Conservation (phyloP, 139 green algal species). For the Asterochloris erici region DNA sequence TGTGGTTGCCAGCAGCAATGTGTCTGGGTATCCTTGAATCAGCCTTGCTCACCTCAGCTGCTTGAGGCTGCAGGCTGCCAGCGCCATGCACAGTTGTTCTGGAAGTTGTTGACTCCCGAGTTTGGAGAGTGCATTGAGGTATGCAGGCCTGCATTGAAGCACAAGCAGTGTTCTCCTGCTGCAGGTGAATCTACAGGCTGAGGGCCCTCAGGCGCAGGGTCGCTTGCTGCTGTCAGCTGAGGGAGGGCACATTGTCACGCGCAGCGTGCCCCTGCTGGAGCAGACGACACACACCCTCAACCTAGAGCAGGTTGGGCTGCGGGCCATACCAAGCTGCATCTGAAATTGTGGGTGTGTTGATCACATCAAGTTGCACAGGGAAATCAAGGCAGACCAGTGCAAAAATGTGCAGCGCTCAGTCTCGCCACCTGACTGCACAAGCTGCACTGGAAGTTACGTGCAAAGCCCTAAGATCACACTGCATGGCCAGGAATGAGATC, state of each 20-base stretch:
- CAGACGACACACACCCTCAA: conserved; percentile 36
- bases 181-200: conserved; percentile 43
- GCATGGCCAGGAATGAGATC: too few relatives aligned
- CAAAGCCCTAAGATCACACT: too few relatives aligned
- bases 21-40: too few relatives aligned
- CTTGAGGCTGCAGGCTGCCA: too few relatives aligned
- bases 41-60: too few relatives aligned
- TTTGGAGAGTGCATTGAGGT: too few relatives aligned
- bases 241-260: conserved; percentile 43
- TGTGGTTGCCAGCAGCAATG: too few relatives aligned
- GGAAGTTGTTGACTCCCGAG: too few relatives aligned
- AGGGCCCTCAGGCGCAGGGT: conserved; percentile 18
- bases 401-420: not conserved
- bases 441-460: too few relatives aligned
- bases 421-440: too few relatives aligned
- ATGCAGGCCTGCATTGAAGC: too few relatives aligned
- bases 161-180: conserved; percentile 40
- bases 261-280: conserved; percentile 14
- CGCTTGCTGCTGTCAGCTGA: conserved; percentile 61
- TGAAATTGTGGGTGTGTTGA: not conserved
- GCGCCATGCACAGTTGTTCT: too few relatives aligned
- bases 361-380: not conserved
- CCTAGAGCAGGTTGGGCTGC: conserved; percentile 26
- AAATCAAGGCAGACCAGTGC: not conserved
- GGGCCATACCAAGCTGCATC: not conserved